Percentiles rank a stretch among this genome's conserved stretches.
Evolutionary conservation across 768 basidiomycete species (phyloP).

Genomic region (Collybia sordida): DNA sequence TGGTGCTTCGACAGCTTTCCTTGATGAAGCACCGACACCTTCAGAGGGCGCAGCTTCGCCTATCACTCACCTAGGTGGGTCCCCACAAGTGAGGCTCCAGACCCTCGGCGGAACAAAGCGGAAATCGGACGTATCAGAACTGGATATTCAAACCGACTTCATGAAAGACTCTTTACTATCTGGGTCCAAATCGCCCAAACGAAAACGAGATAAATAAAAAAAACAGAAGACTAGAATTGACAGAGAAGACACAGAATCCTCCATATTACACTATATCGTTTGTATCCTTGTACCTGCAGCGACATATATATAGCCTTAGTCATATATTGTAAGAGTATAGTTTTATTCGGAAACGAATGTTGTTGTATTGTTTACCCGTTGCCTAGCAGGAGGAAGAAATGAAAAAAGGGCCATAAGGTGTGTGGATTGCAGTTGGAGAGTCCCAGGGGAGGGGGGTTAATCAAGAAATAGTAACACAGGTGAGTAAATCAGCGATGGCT

Average conservation of each 20-base stretch:
- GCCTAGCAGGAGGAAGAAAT: not conserved
- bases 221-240: not conserved
- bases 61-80: not conserved
- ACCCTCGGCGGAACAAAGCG: not conserved
- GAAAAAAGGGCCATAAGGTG: not conserved
- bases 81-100: not conserved
- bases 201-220: slow-evolving; percentile 18
- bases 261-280: slow-evolving; percentile 1
- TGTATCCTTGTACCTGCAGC: not conserved
- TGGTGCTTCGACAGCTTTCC: slow-evolving; percentile 2
- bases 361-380: not conserved
- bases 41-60: not conserved
- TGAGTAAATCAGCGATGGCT: too few species aligned
- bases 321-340: slow-evolving; percentile 17
- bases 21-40: not conserved
- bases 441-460: not conserved
- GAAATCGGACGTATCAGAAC: not conserved
- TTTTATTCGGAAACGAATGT: slow-evolving; percentile 11
- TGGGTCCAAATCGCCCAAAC: slow-evolving; percentile 12
- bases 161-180: not conserved
- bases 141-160: not conserved
- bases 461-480: not conserved
- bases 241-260: not conserved
- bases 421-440: not conserved
- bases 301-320: slow-evolving; percentile 1